Base-by-base conservation (phyloP, 176 grass and related monocot species). In the Canna indica region DNA sequence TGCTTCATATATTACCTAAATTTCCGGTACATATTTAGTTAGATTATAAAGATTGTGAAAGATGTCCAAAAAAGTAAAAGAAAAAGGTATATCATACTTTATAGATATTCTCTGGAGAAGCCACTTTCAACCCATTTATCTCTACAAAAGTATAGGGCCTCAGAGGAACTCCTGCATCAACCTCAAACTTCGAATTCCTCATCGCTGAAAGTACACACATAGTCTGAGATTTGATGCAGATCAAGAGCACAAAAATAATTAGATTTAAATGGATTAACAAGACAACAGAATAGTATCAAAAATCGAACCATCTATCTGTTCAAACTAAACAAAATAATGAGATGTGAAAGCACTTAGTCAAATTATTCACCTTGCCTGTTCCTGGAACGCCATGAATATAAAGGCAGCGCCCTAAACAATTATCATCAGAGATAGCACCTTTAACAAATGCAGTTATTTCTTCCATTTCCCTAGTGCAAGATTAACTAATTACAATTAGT, bases 371-470 rank as follows among this genome's bases (percentile, higher is more conserved):
- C 88, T 96, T 97, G 86, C 94, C 89, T 75, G 94, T 97, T 47
- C 94, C 94, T 75, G 94, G 94, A 72, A 97, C 94, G 85, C 89
- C 94, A 73, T 97, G 86, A 81, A 97, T 92, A 76, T 92, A 97
- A 63, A 97, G 85, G 79, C 94, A 92, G 39, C 84, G 94, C n/a
- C 94, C 89, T 64, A 87, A 80, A 79, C 94, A 92, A 39, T 97
- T 82, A n/a, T 85, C 82, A 65, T 87, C 85, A 77, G 84, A 86
- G 67, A 97, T 92, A 54, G 94, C 86, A 79, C 88, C 94, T 78
- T 87, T 97, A n/a, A 97, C 77, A 83, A 92, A 92, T 85, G 80
- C 59, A 76, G 80, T 77, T 70, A 92, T 97, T 77, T 92, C 89
- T 75, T 85, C 84, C 94, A 92, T 97, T 85, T 97, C 89, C 60